Conservation (phyloP, 208 protist species). For the Leishmania arabica region DNA sequence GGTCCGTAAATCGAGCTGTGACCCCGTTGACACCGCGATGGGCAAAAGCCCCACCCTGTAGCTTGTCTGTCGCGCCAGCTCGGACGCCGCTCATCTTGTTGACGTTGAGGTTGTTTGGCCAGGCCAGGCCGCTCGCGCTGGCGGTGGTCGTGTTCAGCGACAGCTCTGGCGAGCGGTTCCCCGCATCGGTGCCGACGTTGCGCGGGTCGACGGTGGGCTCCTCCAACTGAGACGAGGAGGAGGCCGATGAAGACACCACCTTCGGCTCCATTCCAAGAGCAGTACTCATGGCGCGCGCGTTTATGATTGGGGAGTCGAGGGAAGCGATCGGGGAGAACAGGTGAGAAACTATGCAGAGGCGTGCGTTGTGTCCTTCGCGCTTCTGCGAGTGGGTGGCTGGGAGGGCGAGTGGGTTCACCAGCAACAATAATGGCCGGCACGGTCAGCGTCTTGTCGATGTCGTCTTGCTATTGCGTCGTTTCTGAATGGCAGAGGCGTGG, state of each 20-base stretch:
- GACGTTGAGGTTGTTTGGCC: conserved; percentile 24
- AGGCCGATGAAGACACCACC: conserved; percentile 30
- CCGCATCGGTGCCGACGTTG: background rate
- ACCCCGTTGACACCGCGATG: conserved; percentile 5
- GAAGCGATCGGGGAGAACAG: background rate
- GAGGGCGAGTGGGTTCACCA: background rate
- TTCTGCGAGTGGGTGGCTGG: background rate
- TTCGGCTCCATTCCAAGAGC: conserved; percentile 13
- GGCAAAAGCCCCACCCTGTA: conserved; percentile 3
- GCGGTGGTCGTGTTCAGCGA: background rate
- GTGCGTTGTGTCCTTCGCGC: background rate
- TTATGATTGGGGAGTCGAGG: background rate
- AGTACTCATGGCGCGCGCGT: conserved; percentile 8
- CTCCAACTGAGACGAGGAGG: conserved; percentile 26
- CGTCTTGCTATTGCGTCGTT: background rate
- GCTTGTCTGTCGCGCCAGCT: conserved; percentile 11
- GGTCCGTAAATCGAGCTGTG: conserved; percentile 20
- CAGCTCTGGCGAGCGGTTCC: conserved; percentile 10
- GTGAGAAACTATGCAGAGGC: background rate
- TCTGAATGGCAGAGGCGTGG: background rate
- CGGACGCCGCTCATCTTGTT: conserved; percentile 25
- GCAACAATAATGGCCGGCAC: background rate
- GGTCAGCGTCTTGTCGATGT: background rate
- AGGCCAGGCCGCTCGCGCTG: background rate
- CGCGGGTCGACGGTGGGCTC: conserved; percentile 18